A percentile compares a stretch with the other conserved stretches of the same genome.
Conservation (phyloP, 768 basidiomycete species). For the Crassisporium funariophilum region DNA sequence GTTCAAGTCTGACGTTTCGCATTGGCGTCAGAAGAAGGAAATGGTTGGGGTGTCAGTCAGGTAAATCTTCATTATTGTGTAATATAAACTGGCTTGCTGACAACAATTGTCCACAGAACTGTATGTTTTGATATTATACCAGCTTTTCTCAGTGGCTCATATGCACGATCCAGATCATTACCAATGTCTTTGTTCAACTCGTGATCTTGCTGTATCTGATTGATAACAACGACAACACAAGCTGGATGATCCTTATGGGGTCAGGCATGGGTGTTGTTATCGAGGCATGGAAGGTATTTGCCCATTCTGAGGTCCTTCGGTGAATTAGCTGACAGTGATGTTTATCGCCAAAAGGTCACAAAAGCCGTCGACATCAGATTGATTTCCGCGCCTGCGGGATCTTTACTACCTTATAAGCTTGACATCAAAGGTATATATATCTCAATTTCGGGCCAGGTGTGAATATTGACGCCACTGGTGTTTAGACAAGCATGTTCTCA, state of each 20-base stretch:
- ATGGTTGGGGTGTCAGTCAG: slow-evolving; percentile 94
- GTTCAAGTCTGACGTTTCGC: slow-evolving; percentile 92
- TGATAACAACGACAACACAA: slow-evolving; percentile 94
- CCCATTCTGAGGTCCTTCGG: no score
- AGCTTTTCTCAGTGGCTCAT: not conserved
- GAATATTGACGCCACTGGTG: slow-evolving; percentile 6
- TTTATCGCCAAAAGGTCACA: slow-evolving; percentile 55
- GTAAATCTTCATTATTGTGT: slow-evolving; percentile 38
- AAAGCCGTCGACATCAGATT: slow-evolving; percentile 89
- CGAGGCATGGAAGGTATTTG: slow-evolving; percentile 91
- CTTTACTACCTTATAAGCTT: slow-evolving; percentile 75
- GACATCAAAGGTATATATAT: slow-evolving; percentile 69
- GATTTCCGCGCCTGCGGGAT: slow-evolving; percentile 59
- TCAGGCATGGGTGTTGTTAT: slow-evolving; percentile 81
- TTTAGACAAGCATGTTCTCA: slow-evolving; percentile 93
- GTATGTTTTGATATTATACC: slow-evolving; percentile 7
- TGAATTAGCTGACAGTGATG: slow-evolving; percentile 17
- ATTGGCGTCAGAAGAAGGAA: slow-evolving; percentile 95
- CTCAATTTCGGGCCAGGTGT: slow-evolving; percentile 14
- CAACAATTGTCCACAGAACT: slow-evolving; percentile 41
- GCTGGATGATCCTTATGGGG: slow-evolving; percentile 95
- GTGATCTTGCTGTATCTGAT: slow-evolving; percentile 91
- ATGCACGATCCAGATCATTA: slow-evolving; percentile 56
- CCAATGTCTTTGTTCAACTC: slow-evolving; percentile 92
- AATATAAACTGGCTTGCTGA: not conserved